phyloP scores from a whole-genome alignment of 2,329 filamentous ascomycete genomes.

The Zymoseptoria ardabiliae region DNA sequence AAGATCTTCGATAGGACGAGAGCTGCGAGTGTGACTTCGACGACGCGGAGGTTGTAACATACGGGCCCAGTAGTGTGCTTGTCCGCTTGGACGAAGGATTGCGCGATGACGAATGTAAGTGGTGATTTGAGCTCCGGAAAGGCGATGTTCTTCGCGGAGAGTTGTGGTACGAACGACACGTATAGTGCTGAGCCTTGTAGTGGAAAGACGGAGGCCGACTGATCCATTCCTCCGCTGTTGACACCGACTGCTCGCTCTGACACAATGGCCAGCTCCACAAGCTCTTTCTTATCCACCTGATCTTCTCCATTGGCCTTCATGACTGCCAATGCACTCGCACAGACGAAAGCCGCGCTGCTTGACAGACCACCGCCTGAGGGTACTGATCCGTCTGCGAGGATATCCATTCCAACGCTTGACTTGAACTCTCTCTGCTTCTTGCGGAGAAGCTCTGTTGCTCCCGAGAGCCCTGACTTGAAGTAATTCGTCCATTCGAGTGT shows the following conservation, averaged over 20 bases:
- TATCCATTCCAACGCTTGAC: conserved; percentile 69
- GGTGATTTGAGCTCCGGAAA: conserved; percentile 78
- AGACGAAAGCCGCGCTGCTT: conserved; percentile 90
- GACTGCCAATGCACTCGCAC: conserved; percentile 78
- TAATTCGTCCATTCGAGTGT: conserved; percentile 96
- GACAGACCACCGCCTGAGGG: conserved; percentile 87
- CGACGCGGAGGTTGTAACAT: conserved; percentile 93
- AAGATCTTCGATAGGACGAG: conserved; percentile 55
- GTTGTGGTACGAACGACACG: conserved; percentile 76
- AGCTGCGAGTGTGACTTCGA: conserved; percentile 88
- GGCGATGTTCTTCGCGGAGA: conserved; percentile 68
- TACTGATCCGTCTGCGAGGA: conserved; percentile 85
- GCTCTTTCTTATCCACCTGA: conserved; percentile 77
- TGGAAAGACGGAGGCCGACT: conserved; percentile 91
- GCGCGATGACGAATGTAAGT: conserved; percentile 85
- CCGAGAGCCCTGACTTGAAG: conserved; percentile 85
- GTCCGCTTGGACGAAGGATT: conserved; percentile 88
- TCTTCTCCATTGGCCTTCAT: conserved; percentile 76
- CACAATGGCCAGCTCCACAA: conserved; percentile 88
- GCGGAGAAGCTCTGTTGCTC: conserved; percentile 69
- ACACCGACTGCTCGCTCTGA: conserved; percentile 92
- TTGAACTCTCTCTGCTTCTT: conserved; percentile 56
- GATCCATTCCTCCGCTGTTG: conserved; percentile 97
- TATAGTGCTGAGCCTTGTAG: conserved; percentile 78
- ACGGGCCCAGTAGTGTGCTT: conserved; percentile 90